Percentiles rank a stretch among this genome's conserved stretches.
phyloP scores from a whole-genome alignment of 371 early-diverging fungal species.

The Mortierella sp. region DNA sequence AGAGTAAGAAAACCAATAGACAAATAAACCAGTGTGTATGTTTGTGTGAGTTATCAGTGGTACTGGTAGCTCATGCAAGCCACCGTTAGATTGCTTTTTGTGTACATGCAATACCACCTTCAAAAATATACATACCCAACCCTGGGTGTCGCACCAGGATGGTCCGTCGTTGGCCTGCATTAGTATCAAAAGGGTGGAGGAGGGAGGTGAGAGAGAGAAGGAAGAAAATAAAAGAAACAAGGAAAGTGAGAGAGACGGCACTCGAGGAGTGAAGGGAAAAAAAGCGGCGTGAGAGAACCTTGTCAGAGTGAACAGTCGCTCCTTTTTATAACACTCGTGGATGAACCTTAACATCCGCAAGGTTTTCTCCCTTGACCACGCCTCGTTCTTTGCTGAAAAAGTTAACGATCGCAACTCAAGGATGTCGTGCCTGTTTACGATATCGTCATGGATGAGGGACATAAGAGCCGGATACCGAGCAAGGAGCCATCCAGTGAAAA shows the following conservation, averaged over 20 bases:
- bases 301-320: background rate
- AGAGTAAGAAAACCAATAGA: background rate
- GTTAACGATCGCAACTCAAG: background rate
- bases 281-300: background rate
- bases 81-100: background rate
- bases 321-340: background rate
- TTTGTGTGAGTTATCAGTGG: background rate
- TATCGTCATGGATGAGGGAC: background rate
- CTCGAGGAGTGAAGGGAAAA: background rate
- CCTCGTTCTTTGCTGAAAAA: background rate
- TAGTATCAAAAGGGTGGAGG: background rate
- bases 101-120: background rate
- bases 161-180: background rate
- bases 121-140: background rate
- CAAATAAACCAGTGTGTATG: background rate
- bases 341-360: background rate
- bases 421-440: background rate
- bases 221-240: too few species aligned
- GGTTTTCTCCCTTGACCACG: background rate
- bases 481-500: background rate
- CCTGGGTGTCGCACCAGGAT: background rate
- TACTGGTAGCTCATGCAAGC: background rate
- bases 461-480: background rate
- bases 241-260: background rate
- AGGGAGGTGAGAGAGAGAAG: background rate